Evolutionary conservation across 805 yeast genomes (phyloP).

Genomic region (Clavispora fructus): DNA sequence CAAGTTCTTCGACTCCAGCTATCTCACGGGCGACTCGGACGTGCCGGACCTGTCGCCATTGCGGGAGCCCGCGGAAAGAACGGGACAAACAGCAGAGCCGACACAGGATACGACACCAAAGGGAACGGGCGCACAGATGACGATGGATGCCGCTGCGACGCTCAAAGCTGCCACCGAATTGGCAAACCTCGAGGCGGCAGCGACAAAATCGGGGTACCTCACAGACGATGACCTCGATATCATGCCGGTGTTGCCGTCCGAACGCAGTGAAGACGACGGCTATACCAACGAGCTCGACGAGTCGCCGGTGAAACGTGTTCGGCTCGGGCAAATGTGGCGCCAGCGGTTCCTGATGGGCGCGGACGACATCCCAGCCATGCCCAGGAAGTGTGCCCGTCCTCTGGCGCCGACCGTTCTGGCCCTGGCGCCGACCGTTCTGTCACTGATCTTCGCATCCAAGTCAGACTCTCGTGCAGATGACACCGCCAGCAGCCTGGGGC

Average conservation of each 20-base stretch:
- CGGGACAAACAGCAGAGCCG: too few species aligned
- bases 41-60: slow-evolving; percentile 29
- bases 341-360: slow-evolving; percentile 9
- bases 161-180: neutral
- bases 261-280: slow-evolving; percentile 19
- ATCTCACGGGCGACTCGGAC: slow-evolving; percentile 26
- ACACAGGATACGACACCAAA: too few species aligned
- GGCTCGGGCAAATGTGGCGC: slow-evolving; percentile 9
- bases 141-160: too few species aligned
- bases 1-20: slow-evolving; percentile 16
- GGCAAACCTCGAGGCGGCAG: neutral
- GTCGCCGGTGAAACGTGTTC: slow-evolving; percentile 29
- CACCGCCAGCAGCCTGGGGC: slow-evolving; percentile 1
- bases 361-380: neutral
- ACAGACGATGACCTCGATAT: slow-evolving; percentile 15
- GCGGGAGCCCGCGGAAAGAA: too few species aligned
- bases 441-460: too few species aligned
- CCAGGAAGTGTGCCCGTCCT: too few species aligned
- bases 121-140: too few species aligned
- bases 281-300: slow-evolving; percentile 37
- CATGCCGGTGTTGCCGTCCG: slow-evolving; percentile 5
- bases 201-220: slow-evolving; percentile 6
- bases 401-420: too few species aligned
- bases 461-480: slow-evolving; percentile 1
- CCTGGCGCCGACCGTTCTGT: too few species aligned